phyloP scores from a whole-genome alignment of 2,329 filamentous ascomycete genomes.

The Colletotrichum sp. region DNA sequence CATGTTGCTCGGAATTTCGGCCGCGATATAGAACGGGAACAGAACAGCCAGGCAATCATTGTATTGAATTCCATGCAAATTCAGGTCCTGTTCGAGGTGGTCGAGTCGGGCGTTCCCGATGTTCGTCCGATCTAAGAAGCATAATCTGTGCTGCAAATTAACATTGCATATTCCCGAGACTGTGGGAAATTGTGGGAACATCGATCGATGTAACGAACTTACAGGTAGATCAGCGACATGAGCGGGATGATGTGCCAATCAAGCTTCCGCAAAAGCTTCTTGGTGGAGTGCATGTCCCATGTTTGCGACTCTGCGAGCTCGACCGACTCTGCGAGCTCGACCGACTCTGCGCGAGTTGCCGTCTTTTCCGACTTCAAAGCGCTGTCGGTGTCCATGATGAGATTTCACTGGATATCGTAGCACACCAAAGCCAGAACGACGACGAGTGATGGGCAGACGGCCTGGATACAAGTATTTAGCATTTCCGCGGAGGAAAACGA shows the following conservation, averaged over 20 bases:
- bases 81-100: conserved; percentile 18
- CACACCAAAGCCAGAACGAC: neutral
- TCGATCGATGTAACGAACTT: conserved; percentile 12
- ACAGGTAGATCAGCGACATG: conserved; percentile 57
- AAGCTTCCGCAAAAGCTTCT: conserved; percentile 51
- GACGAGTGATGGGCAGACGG: neutral
- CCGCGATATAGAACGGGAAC: conserved; percentile 24
- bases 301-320: conserved; percentile 3
- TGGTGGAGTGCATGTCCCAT: conserved; percentile 32
- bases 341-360: neutral
- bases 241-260: conserved; percentile 59
- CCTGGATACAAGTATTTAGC: neutral
- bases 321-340: conserved; percentile 7
- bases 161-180: conserved; percentile 32
- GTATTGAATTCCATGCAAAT: conserved; percentile 9
- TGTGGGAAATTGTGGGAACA: neutral
- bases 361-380: conserved; percentile 1
- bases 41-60: conserved; percentile 27
- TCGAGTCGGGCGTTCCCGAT: conserved; percentile 21
- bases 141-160: conserved; percentile 37
- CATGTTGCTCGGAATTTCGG: conserved; percentile 29
- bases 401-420: neutral
- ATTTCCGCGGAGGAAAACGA: neutral
- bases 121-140: conserved; percentile 21
- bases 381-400: neutral